These are phyloP conservation scores for Trametes coccinea DNA, from an alignment of 768 basidiomycete genomes.

Conservation along the genomic window DNA sequence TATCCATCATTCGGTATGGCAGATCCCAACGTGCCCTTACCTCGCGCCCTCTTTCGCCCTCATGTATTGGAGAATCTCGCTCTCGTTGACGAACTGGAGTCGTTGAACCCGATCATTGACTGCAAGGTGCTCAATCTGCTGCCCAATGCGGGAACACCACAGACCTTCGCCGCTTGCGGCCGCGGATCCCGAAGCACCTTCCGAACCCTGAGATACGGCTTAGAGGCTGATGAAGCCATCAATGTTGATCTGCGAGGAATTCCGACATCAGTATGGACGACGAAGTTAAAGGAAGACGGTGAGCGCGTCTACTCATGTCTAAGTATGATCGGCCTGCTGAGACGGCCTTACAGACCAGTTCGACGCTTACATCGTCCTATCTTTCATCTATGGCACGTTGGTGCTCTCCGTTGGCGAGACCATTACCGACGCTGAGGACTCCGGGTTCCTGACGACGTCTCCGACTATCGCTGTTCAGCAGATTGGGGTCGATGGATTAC, in stretches of 20 bases:
- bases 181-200: slow-evolving; percentile 89
- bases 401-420: slow-evolving; percentile 97
- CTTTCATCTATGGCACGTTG: slow-evolving; percentile 96
- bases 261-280: slow-evolving; percentile 98
- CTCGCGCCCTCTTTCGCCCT: slow-evolving; percentile 82
- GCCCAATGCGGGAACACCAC: slow-evolving; percentile 90
- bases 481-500: slow-evolving; percentile 89
- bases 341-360: slow-evolving; percentile 90
- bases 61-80: slow-evolving; percentile 85
- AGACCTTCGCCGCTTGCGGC: slow-evolving; percentile 93
- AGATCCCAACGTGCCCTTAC: slow-evolving; percentile 62
- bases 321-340: too few species aligned
- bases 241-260: slow-evolving; percentile 96
- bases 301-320: slow-evolving; percentile 33
- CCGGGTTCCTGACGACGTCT: slow-evolving; percentile 94
- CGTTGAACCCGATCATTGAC: slow-evolving; percentile 89
- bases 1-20: slow-evolving; percentile 86
- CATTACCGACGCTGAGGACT: slow-evolving; percentile 98
- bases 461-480: slow-evolving; percentile 98
- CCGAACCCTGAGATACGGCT: slow-evolving; percentile 85
- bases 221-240: slow-evolving; percentile 94
- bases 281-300: slow-evolving; percentile 89
- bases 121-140: slow-evolving; percentile 89
- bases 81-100: slow-evolving; percentile 87
- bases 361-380: slow-evolving; percentile 97